Conservation (phyloP, 208 protist genomes). For the Acanthamoeba healyi region DNA sequence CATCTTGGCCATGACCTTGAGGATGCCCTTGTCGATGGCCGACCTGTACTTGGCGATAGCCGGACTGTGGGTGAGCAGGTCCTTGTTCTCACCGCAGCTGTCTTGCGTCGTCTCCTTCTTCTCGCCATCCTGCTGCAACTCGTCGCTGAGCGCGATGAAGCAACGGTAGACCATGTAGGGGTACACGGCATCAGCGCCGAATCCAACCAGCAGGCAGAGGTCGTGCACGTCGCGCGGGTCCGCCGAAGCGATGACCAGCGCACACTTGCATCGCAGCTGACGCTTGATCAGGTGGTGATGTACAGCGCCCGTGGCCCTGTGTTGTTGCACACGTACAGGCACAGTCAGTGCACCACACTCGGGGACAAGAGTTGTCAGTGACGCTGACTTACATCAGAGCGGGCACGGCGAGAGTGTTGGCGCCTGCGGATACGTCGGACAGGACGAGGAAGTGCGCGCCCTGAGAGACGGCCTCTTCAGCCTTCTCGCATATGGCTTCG, state of each 20-base stretch:
- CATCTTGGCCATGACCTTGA: conserved; percentile 92
- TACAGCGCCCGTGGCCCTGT: conserved; percentile 88
- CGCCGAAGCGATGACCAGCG: conserved; percentile 88
- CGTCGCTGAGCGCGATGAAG: conserved; percentile 74
- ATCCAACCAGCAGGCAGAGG: conserved; percentile 89
- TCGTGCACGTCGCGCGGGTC: conserved; percentile 91
- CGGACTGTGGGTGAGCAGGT: conserved; percentile 37
- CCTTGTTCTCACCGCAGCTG: background rate
- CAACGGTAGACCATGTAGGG: conserved; percentile 87
- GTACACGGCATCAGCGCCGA: conserved; percentile 90
- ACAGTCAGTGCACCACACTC: too few species aligned
- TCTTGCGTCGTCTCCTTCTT: background rate
- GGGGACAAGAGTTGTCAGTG: background rate
- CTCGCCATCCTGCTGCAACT: conserved; percentile 1
- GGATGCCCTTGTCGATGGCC: conserved; percentile 88
- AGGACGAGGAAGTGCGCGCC: conserved; percentile 88
- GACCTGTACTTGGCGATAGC: conserved; percentile 83
- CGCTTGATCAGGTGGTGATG: conserved; percentile 90
- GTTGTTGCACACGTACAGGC: background rate
- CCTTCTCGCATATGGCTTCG: conserved; percentile 81
- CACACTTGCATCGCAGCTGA: conserved; percentile 86
- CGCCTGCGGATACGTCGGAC: conserved; percentile 84
- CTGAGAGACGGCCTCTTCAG: conserved; percentile 82
- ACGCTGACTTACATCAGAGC: conserved; percentile 3
- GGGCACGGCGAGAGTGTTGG: conserved; percentile 43